These are phyloP conservation scores for Coniferiporia sulphurascens DNA, from an alignment of 1,284 basidiomycete genomes.

Conservation along the genomic window DNA sequence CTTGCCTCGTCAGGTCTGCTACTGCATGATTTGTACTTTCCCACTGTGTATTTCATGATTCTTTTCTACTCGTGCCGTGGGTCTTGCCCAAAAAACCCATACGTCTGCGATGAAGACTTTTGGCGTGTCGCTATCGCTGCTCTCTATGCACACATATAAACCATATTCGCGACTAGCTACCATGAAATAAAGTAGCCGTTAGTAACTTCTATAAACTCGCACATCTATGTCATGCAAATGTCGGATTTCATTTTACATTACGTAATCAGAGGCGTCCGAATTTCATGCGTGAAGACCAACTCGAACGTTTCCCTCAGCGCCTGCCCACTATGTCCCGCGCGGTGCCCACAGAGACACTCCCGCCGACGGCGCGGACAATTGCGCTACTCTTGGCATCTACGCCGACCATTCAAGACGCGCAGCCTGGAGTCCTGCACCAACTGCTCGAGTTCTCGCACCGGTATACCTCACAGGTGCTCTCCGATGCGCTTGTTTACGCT, in stretches of 20 bases:
- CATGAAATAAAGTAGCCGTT: too few species aligned
- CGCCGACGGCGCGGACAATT: slow-evolving; percentile 88
- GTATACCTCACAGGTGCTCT: slow-evolving; percentile 90
- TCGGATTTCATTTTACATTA: background rate
- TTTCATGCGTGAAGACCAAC: background rate
- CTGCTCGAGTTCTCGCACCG: slow-evolving; percentile 94
- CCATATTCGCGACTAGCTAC: too few species aligned
- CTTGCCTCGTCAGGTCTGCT: background rate
- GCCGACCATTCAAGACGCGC: slow-evolving; percentile 89
- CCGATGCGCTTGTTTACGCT: slow-evolving; percentile 87
- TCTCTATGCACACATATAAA: too few species aligned
- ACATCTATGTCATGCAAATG: too few species aligned
- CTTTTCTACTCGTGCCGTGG: background rate
- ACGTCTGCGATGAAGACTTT: too few species aligned
- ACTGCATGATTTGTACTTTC: background rate
- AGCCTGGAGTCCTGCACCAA: slow-evolving; percentile 91
- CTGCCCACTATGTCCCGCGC: slow-evolving; percentile 52
- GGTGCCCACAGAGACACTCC: slow-evolving; percentile 58
- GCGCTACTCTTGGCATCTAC: slow-evolving; percentile 90
- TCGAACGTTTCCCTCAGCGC: background rate
- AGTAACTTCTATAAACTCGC: too few species aligned
- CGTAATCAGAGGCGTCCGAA: background rate
- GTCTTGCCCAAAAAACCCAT: too few species aligned
- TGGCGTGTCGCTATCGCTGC: too few species aligned
- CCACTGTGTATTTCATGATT: background rate